Base-by-base conservation (phyloP, 257 asterid species). In the Primulina tabacum region DNA sequence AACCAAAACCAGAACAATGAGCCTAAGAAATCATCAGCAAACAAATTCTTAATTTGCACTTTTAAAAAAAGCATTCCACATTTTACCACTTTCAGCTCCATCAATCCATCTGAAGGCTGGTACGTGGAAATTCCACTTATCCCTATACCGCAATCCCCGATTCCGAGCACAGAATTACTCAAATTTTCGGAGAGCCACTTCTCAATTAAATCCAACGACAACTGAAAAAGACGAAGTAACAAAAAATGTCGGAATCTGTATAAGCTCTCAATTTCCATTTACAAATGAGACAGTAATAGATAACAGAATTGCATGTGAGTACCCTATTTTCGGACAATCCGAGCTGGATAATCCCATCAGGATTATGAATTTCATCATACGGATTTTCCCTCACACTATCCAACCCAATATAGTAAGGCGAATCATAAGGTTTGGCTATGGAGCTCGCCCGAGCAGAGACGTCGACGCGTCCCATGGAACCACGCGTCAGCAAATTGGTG, bases 291-390 rank as follows among this genome's bases (percentile, higher is more conserved):
- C 8, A 53, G 29, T 33, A 4, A 67, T 69, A 52, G 37, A 68
- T 20, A 66, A 75, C 59, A 4, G 37, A 57, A 66, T 12, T 8
- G 37, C 2, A 10, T 17, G 58, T 21, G 17, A 1, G 34, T 78
- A 90, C 96, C 92, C 88, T 82, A 75, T 93, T 93, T 78, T 93
- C 97, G 6, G 97, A 69, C 63, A 90, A 75, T 37, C 97, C 99
- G 18, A 93, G 96, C 88, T 93, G 91, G 70, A 93, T 82, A 78
- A 93, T 34, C 53, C 99, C 96, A 16, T 74, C 83, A 2, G 95
- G 96, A 70, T 90, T 89, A 35, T 7, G 17, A 59, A 68, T 30
- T 56, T 73, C 84, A 68, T 93, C 84, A 16, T 83, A 93, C 2
- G 86, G 86, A 70, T 90, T 91, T 76, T 73, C 87, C 33, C 82